Conservation (phyloP, 2,329 filamentous ascomycete species). For the Phialophora macrospora region DNA sequence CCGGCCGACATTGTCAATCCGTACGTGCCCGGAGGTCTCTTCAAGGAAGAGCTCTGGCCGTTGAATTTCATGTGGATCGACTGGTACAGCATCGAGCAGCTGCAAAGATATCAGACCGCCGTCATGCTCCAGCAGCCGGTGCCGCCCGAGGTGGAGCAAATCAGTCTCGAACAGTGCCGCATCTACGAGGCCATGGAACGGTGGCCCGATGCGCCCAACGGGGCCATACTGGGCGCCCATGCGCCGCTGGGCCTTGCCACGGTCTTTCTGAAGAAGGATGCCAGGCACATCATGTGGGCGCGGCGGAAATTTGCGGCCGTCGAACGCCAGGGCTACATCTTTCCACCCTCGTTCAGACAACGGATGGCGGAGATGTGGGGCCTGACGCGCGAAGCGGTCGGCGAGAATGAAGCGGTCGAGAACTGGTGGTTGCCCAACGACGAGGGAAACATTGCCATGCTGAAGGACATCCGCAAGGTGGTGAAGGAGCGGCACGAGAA, state of each 20-base stretch:
- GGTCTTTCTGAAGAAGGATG: constrained; percentile 78
- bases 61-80: constrained; percentile 77
- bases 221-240: constrained; percentile 73
- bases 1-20: constrained; percentile 74
- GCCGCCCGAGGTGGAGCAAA: constrained; percentile 60
- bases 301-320: constrained; percentile 77
- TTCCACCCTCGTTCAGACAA: constrained; percentile 72
- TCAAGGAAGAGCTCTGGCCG: constrained; percentile 70
- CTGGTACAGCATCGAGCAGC: constrained; percentile 76
- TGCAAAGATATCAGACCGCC: constrained; percentile 77
- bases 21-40: constrained; percentile 71
- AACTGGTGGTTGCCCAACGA: constrained; percentile 91
- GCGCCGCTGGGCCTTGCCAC: constrained; percentile 75
- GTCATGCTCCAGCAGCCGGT: constrained; percentile 59
- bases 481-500: constrained; percentile 69
- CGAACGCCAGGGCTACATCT: constrained; percentile 80
- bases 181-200: constrained; percentile 78
- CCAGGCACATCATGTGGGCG: constrained; percentile 75
- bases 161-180: constrained; percentile 74
- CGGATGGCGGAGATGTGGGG: constrained; percentile 76
- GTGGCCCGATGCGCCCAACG: constrained; percentile 72
- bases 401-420: constrained; percentile 61
- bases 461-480: constrained; percentile 78
- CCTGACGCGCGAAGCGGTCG: constrained; percentile 51
- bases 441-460: constrained; percentile 72